Base-by-base conservation (phyloP, 495 filamentous ascomycete species). In the Trichoderma virens region DNA sequence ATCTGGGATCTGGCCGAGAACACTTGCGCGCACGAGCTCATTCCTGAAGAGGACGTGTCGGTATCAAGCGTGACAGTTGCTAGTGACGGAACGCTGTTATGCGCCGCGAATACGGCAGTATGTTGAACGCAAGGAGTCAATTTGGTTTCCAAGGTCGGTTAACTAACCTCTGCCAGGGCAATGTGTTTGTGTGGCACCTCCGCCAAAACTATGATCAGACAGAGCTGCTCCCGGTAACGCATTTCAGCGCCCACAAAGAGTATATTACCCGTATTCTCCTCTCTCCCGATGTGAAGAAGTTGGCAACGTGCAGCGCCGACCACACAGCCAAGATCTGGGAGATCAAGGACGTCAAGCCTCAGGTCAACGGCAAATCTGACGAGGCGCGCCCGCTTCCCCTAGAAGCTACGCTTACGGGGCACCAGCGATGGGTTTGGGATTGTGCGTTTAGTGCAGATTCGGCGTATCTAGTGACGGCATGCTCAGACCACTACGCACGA, bases 371-470 rank as follows among this genome's bases (percentile, higher is more conserved):
- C 38, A 27, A 39, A 2, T 23, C 51, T 14, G 62, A 32, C 45
- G 67, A 75, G 59, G 73, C 69, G 64, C 82, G 74, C 76, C 86
- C 78, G 64, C 96, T 83, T 82, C 88, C 83, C 14, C 82, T 97
- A 5, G 92, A 98, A 73, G 93, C 91, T 5, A 96, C 91, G 2
- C 83, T 98, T 1, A 86, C 88, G n/a, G 89, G 89, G 64, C 94
- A 98, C 73, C 94, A 98, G 75, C 88, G 94, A 38, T 98, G 94
- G 94, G 94, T 98, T 0, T 98, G 94, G 94, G 94, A 98, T 75
- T 98, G 94, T 72, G 94, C 94, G 3, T 98, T 98, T 78, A 94
- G 90, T 65, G 94, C 95, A 11, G 94, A 98, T 72, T 93, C 89
- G 38, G 94, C 94, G 0, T 98, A 98, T 72, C 79, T 98, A 2